Conservation (phyloP, 129 eudicot genomes). For the Scalesia atractyloides region DNA sequence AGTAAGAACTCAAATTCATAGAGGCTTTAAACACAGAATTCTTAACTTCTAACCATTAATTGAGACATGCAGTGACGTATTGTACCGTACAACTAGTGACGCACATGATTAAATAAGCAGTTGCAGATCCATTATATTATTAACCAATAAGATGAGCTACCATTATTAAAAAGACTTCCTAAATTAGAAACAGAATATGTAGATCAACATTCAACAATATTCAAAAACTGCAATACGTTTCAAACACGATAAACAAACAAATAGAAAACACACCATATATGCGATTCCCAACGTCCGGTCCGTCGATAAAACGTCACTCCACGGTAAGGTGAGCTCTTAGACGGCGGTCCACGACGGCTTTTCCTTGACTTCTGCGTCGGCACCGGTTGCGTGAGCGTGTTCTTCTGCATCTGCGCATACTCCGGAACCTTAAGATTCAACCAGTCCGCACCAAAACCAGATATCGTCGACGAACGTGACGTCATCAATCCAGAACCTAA, state of each 20-base stretch:
- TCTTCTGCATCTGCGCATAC: conserved; percentile 26
- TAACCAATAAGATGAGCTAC: background rate
- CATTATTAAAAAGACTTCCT: background rate
- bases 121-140: background rate
- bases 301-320: conserved; percentile 94
- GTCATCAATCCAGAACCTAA: conserved; percentile 20
- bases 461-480: conserved; percentile 24
- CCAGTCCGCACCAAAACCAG: conserved; percentile 46
- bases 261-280: conserved; percentile 64
- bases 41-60: background rate
- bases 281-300: conserved; percentile 98
- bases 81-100: conserved; percentile 18
- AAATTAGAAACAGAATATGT: conserved; percentile 7
- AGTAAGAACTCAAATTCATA: background rate
- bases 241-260: background rate
- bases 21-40: background rate
- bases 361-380: conserved; percentile 52
- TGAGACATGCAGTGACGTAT: conserved; percentile 9
- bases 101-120: background rate
- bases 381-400: conserved; percentile 20
- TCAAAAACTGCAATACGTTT: background rate
- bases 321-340: conserved; percentile 82
- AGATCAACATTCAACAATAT: background rate
- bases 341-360: conserved; percentile 87
- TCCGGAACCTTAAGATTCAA: conserved; percentile 61